Evolutionary conservation across 2,329 filamentous ascomycete species (phyloP), one percentile per base, ranked within the genome.

Genomic region (Macrophomina tecta): DNA sequence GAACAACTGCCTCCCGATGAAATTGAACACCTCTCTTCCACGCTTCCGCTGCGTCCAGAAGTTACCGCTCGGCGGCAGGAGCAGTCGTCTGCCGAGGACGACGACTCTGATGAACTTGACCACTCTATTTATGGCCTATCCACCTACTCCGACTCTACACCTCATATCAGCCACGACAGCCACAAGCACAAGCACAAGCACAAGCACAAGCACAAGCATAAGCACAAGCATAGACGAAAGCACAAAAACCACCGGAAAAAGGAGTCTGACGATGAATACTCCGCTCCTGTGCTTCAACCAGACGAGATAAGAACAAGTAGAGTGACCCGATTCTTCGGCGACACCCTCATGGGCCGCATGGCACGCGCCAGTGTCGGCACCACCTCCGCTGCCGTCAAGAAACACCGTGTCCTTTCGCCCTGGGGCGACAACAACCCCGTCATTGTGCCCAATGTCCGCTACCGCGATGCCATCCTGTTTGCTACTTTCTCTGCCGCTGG

Each of bases 361-460:
- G 77, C 74, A 8, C 73, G 77, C 46, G 74, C 76, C 1, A 75
- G 73, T 3, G 75, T 78, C 12, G 71, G 75, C 55, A 78, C 76
- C 3, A 74, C 71, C 11, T 75, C 75, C 2, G 74, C 75, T 1
- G 72, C 76, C 14, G 53, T 76, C 46, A 77, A 77, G 53, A 76
- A 78, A 72, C 74, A 76, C 14, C 70, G 72, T 4, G 68, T 72
- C 0, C 70, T 79, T 2, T 76, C 73, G 11, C 77, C 77, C 3
- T 79, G 77, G 77, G 77, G 77, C 38, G 77, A 78, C 68, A 79
- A 79, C 68, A 79, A 78, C 64, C 76, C 77, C 2, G 76, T 79
- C 18, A 78, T 77, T 0, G 71, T 78, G 5, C 77, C 77, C 52
- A 79, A 79, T 67, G 76, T 79, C 2, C 77, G 77, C 36, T 77